phyloP scores from a whole-genome alignment of 108 stramenopile genomes.

The Fistulifera solaris region DNA sequence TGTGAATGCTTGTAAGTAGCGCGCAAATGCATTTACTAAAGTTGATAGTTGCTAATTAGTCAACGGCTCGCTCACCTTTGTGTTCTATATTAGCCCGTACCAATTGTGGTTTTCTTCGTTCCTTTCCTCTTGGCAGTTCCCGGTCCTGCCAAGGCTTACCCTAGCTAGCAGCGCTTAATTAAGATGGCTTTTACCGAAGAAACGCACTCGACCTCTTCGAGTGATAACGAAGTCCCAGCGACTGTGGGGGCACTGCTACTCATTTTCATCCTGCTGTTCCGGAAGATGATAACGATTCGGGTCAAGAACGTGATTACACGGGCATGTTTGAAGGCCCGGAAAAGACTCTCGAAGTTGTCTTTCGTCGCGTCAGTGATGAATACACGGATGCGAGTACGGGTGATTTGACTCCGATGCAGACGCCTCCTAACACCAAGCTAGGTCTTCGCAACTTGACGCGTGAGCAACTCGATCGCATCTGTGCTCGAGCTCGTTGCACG shows the following conservation, averaged over 20 bases:
- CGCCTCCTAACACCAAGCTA: slow-evolving; percentile 11
- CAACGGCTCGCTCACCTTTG: too few species aligned
- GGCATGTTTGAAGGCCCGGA: slow-evolving; percentile 86
- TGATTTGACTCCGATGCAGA: slow-evolving; percentile 7
- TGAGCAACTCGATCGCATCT: slow-evolving; percentile 82
- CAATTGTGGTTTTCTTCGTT: slow-evolving; percentile 38
- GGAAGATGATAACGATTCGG: slow-evolving; percentile 2
- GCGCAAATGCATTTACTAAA: neutral
- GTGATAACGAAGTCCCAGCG: too few species aligned
- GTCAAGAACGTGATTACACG: slow-evolving; percentile 53
- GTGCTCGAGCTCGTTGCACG: slow-evolving; percentile 90
- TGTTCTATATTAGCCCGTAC: slow-evolving; percentile 21
- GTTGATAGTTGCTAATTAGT: neutral
- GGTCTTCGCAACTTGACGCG: slow-evolving; percentile 83
- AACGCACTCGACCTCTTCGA: too few species aligned
- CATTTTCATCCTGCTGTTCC: slow-evolving; percentile 45
- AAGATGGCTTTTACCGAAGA: too few species aligned
- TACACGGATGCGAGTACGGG: slow-evolving; percentile 14
- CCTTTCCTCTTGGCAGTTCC: slow-evolving; percentile 52
- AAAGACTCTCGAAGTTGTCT: slow-evolving; percentile 81
- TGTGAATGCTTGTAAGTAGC: slow-evolving; percentile 4
- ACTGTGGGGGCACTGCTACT: slow-evolving; percentile 24
- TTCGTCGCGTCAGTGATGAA: slow-evolving; percentile 44
- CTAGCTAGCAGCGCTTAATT: slow-evolving; percentile 7
- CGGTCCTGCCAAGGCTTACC: slow-evolving; percentile 11